Evolutionary conservation across 2,329 filamentous ascomycete species (phyloP), one percentile per base, ranked within the genome.

Genomic region (Rhinocladiella mackenziei): DNA sequence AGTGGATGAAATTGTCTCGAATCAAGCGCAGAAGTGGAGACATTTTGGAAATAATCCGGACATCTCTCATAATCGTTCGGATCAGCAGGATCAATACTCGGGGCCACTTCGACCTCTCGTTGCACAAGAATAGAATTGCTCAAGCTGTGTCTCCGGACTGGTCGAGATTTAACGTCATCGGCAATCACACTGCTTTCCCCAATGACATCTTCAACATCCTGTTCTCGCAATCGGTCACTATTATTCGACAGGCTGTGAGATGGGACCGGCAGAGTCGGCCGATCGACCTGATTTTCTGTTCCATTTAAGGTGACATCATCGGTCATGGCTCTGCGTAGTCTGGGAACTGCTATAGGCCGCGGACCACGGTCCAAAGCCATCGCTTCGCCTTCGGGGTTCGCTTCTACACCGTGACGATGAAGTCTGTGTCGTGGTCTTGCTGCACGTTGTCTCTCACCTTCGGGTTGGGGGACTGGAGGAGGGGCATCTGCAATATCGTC

Each of bases 401-500:
- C 13, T 22, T 19, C 34, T 5, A 25, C 30, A 14, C 15, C 42
- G 18, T 25, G 22, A 13, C 25, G 40, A 20, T 15, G 35, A 38
- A 40, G 14, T 9, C 26, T 34, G 15, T 33, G 35, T 20, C 25
- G 39, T 34, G 39, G 39, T 4, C 14, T 26, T 10, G 19, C 30
- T 3, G 36, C 10, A 3, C 4, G 43, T n/a, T 11, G 29, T 19
- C 15, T 9, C 17, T 41, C 39, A 32, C 58, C 44, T 15, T 39
- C 40, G 5, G 31, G 32, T 25, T 46, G 35, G 5, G 26, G 43
- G 48, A 31, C 48, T 33, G 37, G 45, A n/a, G 23, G 40, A 38
- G 38, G 42, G 17, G 42, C 30, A 5, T 71, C 76, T 8, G 75
- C 79, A 59, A 66, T 71, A 48, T 64, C 72, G 58, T 62, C 68